Base-by-base conservation (phyloP, 495 filamentous ascomycete species). In the Xylaria longipes region DNA sequence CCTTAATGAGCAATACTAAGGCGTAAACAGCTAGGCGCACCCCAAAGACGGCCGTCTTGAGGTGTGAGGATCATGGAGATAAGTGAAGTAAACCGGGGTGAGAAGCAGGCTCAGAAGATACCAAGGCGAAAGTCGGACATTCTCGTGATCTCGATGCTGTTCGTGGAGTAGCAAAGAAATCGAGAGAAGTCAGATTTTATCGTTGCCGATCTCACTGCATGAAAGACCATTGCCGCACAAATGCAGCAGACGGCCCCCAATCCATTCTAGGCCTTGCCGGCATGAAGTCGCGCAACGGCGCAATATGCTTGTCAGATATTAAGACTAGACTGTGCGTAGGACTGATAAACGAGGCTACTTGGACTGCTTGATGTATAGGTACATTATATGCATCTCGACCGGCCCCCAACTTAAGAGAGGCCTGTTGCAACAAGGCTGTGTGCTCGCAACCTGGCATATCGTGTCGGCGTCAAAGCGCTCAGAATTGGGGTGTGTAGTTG, bases 181-280 rank as follows among this genome's bases (percentile, higher is more conserved):
- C 17, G 20, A 7, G 12, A 11, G 5, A 45, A 11, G 29, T 11
- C 7, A 65, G 29, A 48, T 33, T 27, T 48, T 4, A 64, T 63
- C 31, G 31, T 41, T 45, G 39, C 39, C 22, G 25, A 27, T 46
- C 62, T 65, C 62, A 46, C 62, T 27, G 37, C 39, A 65, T 46
- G 12, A 65, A n/a, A 48, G 14, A 5, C 27, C 27, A 20, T 33
- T 20, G 39, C 25, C 37, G 43, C 35, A 62, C n/a, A 9, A n/a
- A 45, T 68, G 50, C 65, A 58, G 33, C n/a, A 2, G 39, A n/a
- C 43, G 22, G n/a, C 33, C 68, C 58, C 68, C 46, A 70, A 62
- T 31, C 33, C 22, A 25, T 48, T 43, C 37, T 35, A 57, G 27
- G 54, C 35, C 50, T 11, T 22, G 29, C 39, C 57, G 52, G 52